phyloP scores from a whole-genome alignment of 2,329 filamentous ascomycete species.

The Colletotrichum orbiculare region DNA sequence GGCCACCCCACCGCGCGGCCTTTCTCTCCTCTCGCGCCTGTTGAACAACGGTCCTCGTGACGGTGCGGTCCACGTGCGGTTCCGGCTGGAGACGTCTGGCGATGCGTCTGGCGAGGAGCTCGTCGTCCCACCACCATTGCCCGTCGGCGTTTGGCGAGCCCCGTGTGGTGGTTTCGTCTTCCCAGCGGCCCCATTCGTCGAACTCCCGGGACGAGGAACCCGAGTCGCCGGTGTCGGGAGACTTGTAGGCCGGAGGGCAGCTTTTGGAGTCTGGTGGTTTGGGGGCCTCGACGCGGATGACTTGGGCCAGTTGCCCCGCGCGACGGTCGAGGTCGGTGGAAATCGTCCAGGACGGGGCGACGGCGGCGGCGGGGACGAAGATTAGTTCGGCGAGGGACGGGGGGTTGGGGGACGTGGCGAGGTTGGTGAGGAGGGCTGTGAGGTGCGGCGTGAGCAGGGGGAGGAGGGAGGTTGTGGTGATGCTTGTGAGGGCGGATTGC shows the following conservation, averaged over 20 bases:
- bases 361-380: slow-evolving; percentile 56
- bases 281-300: slow-evolving; percentile 45
- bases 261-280: slow-evolving; percentile 4
- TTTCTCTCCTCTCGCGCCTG: slow-evolving; percentile 49
- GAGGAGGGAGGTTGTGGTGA: slow-evolving; percentile 43
- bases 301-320: slow-evolving; percentile 44
- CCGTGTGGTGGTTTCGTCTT: not conserved
- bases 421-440: slow-evolving; percentile 52
- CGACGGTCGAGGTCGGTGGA: slow-evolving; percentile 46
- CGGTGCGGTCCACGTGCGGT: slow-evolving; percentile 41
- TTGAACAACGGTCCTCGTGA: slow-evolving; percentile 45
- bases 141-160: not conserved
- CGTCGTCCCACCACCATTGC: slow-evolving; percentile 60
- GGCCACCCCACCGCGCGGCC: slow-evolving; percentile 44
- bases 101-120: slow-evolving; percentile 56
- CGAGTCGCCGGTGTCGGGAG: no score
- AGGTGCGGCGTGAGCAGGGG: slow-evolving; percentile 54
- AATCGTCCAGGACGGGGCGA: slow-evolving; percentile 50
- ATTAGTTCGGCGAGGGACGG: slow-evolving; percentile 54
- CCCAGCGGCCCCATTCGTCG: slow-evolving; percentile 58
- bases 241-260: not conserved
- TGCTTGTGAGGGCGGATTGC: slow-evolving; percentile 51
- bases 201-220: slow-evolving; percentile 44
- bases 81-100: slow-evolving; percentile 53
- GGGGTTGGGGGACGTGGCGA: slow-evolving; percentile 47